Evolutionary conservation across 805 yeast species (phyloP).

Genomic region (Cyberlindnera euphorbiae): DNA sequence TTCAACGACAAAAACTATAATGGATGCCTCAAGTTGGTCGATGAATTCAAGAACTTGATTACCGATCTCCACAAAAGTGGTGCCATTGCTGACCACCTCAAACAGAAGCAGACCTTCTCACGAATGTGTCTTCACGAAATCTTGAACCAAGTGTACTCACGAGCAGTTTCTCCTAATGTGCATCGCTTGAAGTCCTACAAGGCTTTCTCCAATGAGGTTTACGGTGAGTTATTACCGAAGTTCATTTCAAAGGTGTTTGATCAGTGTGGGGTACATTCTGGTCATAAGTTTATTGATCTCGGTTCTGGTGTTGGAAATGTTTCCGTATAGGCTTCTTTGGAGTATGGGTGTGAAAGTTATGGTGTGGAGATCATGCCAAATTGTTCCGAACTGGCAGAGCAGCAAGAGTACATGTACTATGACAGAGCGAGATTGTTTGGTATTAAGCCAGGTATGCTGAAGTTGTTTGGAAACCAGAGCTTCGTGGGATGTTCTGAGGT

Average conservation of each 20-base stretch:
- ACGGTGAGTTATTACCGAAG: slow-evolving; percentile 83
- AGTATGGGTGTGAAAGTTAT: slow-evolving; percentile 76
- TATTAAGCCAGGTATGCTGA: slow-evolving; percentile 48
- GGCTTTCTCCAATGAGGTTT: slow-evolving; percentile 86
- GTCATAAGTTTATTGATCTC: slow-evolving; percentile 69
- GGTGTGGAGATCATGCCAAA: slow-evolving; percentile 89
- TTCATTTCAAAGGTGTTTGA: slow-evolving; percentile 65
- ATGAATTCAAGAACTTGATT: slow-evolving; percentile 41
- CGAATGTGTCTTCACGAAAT: slow-evolving; percentile 56
- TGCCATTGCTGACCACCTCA: slow-evolving; percentile 29
- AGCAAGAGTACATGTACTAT: slow-evolving; percentile 54
- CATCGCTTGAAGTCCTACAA: slow-evolving; percentile 61
- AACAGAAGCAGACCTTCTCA: slow-evolving; percentile 31
- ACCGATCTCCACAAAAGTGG: slow-evolving; percentile 30
- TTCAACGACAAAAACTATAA: slow-evolving; percentile 28
- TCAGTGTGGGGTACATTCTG: slow-evolving; percentile 49
- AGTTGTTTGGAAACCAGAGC: slow-evolving; percentile 61
- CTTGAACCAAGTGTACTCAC: slow-evolving; percentile 64
- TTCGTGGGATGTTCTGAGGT: slow-evolving; percentile 66
- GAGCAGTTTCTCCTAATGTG: slow-evolving; percentile 76
- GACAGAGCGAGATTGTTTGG: slow-evolving; percentile 63
- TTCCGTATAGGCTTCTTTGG: slow-evolving; percentile 82
- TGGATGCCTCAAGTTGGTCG: slow-evolving; percentile 30
- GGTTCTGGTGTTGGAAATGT: slow-evolving; percentile 97
- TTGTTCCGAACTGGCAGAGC: slow-evolving; percentile 63